A percentile compares a stretch with the other conserved stretches of the same genome.
Evolutionary conservation across 495 filamentous ascomycete species (phyloP).

Genomic region (Clavariopsis aquatica): DNA sequence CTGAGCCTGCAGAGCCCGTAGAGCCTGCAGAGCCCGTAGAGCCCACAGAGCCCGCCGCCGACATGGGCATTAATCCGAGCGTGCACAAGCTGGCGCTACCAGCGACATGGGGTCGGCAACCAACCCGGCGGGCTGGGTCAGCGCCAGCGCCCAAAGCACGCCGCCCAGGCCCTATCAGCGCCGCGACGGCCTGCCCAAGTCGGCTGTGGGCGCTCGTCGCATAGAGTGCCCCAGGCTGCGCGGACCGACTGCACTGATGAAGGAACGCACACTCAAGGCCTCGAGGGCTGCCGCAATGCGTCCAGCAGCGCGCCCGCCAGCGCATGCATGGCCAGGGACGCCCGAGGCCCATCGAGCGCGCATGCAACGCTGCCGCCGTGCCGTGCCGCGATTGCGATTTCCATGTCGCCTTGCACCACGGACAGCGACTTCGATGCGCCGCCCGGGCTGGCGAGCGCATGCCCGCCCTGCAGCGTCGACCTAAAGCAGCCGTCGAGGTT

Average conservation of each 20-base stretch:
- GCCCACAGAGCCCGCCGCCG: background rate
- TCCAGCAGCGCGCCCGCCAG: background rate
- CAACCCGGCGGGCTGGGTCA: constrained; percentile 16
- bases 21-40: background rate
- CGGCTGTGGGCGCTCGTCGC: background rate
- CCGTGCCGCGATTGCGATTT: too few species aligned
- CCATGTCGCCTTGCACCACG: too few species aligned
- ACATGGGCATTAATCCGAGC: constrained; percentile 19
- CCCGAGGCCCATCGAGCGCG: background rate
- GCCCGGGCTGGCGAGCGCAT: background rate
- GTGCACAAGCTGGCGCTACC: constrained; percentile 24
- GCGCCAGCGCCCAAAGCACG: constrained; percentile 5
- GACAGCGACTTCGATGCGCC: background rate
- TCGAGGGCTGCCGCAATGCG: background rate
- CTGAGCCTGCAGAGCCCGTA: background rate
- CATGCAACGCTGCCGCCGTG: background rate
- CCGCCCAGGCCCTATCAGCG: constrained; percentile 3
- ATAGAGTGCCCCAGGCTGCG: background rate
- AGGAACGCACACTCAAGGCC: constrained; percentile 12
- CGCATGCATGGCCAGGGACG: constrained; percentile 18
- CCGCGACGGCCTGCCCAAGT: background rate
- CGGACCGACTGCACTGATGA: constrained; percentile 8
- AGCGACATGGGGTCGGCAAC: constrained; percentile 9
- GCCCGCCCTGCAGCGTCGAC: background rate
- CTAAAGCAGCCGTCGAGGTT: constrained; percentile 5